Conservation (phyloP, 164 flowering plant species). For the Macadamia integrifolia region DNA sequence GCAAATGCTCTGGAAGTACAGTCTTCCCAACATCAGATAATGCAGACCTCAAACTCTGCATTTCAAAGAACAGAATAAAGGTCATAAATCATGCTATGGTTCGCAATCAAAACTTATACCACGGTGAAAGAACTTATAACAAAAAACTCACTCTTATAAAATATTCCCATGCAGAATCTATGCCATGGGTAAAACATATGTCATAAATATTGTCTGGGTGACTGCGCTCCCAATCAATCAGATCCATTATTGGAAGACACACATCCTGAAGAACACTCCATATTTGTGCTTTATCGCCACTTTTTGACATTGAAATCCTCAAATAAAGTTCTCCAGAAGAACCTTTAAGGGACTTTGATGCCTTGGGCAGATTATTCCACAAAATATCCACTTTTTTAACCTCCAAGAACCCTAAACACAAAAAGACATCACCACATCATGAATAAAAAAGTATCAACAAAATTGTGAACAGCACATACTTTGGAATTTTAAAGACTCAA, state of each 20-base stretch:
- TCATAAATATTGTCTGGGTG: slow-evolving; percentile 67
- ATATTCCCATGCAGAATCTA: slow-evolving; percentile 59
- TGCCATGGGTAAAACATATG: slow-evolving; percentile 46
- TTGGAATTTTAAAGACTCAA: too few relatives aligned
- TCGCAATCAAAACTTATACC: neutral
- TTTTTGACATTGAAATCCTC: slow-evolving; percentile 48
- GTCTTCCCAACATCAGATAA: slow-evolving; percentile 59
- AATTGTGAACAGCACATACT: too few relatives aligned
- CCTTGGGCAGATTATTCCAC: slow-evolving; percentile 47
- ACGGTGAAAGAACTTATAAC: neutral
- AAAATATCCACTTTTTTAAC: slow-evolving; percentile 73
- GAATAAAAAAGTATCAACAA: too few relatives aligned
- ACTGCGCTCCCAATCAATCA: slow-evolving; percentile 89
- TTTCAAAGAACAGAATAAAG: slow-evolving; percentile 3
- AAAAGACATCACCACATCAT: neutral
- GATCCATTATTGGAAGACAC: slow-evolving; percentile 51
- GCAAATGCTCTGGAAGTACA: slow-evolving; percentile 63
- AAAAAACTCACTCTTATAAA: slow-evolving; percentile 52
- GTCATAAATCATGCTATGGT: neutral
- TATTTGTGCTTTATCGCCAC: slow-evolving; percentile 22
- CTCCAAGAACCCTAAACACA: slow-evolving; percentile 51
- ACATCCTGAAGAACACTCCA: slow-evolving; percentile 55
- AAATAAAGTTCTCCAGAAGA: slow-evolving; percentile 64
- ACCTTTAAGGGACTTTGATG: slow-evolving; percentile 17
- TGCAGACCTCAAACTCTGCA: slow-evolving; percentile 65